Percentiles rank a stretch among this genome's conserved stretches.
phyloP scores from a whole-genome alignment of 306 rosid species.

The Mimosa pudica region DNA sequence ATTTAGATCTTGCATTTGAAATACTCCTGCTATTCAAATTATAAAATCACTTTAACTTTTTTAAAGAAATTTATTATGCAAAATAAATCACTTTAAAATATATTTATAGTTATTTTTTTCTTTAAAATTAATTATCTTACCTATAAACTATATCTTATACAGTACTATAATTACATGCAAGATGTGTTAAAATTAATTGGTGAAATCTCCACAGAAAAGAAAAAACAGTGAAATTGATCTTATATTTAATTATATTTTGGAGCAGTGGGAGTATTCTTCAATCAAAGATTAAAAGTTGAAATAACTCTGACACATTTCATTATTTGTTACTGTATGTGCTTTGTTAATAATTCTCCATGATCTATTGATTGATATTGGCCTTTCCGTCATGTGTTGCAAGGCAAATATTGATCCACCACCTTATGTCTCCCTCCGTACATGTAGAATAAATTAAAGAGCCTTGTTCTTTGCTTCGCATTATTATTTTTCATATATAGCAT shows the following conservation, averaged over 20 bases:
- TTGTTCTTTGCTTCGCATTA: background rate
- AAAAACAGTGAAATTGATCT: too few relatives aligned
- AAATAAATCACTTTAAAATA: too few relatives aligned
- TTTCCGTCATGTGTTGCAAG: background rate
- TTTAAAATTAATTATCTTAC: too few relatives aligned
- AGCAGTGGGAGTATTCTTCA: background rate
- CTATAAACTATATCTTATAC: too few relatives aligned
- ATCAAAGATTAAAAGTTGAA: background rate
- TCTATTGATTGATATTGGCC: constrained; percentile 13
- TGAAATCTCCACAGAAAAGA: too few relatives aligned
- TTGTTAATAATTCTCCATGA: background rate
- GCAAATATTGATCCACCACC: constrained; percentile 7
- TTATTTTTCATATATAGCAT: background rate
- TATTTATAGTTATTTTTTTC: too few relatives aligned
- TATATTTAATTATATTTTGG: too few relatives aligned
- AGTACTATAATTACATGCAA: too few relatives aligned
- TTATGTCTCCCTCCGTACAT: constrained; percentile 21
- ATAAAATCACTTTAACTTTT: too few relatives aligned
- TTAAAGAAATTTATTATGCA: too few relatives aligned
- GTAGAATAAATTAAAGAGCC: background rate
- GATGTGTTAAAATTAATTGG: too few relatives aligned
- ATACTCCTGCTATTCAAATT: too few relatives aligned
- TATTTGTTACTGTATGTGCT: background rate
- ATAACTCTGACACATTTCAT: background rate
- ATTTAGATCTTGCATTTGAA: background rate